Conservation (phyloP, 495 filamentous ascomycete genomes). For the Hypomontagnella submonticulosa region DNA sequence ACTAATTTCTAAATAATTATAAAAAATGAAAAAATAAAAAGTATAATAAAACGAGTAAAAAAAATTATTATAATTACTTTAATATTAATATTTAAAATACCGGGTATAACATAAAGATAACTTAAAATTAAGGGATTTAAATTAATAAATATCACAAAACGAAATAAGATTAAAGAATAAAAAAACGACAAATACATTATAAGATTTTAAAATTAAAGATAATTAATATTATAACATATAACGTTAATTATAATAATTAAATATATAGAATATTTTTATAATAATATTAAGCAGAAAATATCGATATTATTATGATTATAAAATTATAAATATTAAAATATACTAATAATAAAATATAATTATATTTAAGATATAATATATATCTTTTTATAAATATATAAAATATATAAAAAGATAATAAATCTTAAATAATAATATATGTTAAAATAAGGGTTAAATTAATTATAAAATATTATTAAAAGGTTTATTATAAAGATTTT, state of each 20-base stretch:
- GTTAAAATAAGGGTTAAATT: neutral
- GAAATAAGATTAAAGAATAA: neutral
- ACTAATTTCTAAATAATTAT: neutral
- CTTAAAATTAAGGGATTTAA: no score
- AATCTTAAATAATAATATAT: neutral
- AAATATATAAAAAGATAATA: neutral
- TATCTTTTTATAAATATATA: conserved; percentile 2
- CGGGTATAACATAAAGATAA: neutral
- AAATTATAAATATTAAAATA: conserved; percentile 10
- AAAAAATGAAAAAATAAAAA: neutral
- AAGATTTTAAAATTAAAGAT: neutral
- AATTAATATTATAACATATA: conserved; percentile 1
- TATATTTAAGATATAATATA: neutral
- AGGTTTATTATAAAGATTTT: neutral
- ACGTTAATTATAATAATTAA: neutral
- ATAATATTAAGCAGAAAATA: conserved; percentile 1
- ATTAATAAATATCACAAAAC: neutral
- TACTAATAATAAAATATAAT: neutral
- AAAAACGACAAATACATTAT: neutral
- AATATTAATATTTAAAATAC: no score
- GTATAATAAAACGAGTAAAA: no score
- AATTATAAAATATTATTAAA: neutral
- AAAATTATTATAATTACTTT: no score
- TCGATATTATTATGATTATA: neutral
- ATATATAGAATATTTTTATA: conserved; percentile 4